These are phyloP conservation scores for Debaryomyces psychrophilus DNA, from an alignment of 1,139 yeast genomes.

Conservation along the genomic window DNA sequence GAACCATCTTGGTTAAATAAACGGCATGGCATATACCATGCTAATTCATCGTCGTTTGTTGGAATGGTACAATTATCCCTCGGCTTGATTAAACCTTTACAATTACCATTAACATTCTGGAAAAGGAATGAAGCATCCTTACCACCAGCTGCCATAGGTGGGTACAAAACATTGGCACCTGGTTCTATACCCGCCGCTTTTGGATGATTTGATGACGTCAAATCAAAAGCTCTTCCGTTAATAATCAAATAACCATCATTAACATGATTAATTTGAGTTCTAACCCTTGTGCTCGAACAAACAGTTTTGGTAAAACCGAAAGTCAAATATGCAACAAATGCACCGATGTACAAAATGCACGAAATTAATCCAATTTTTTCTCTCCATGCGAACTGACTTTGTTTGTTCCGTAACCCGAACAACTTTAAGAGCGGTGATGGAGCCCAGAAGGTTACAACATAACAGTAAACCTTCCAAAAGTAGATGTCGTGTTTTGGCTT, in stretches of 20 bases:
- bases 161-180: conserved; percentile 73
- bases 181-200: conserved; percentile 73
- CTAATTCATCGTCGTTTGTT: conserved; percentile 61
- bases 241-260: conserved; percentile 66
- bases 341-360: conserved; percentile 72
- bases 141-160: conserved; percentile 89
- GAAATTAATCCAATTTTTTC: conserved; percentile 88
- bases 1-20: conserved; percentile 72
- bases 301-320: conserved; percentile 91
- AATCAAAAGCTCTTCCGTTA: conserved; percentile 79
- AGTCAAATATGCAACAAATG: conserved; percentile 80
- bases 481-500: conserved; percentile 43
- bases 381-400: conserved; percentile 94
- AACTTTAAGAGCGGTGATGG: conserved; percentile 72
- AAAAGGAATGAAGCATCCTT: conserved; percentile 85
- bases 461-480: conserved; percentile 83
- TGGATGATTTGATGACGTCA: conserved; percentile 75
- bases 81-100: conserved; percentile 81
- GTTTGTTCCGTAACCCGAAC: conserved; percentile 78
- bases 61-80: conserved; percentile 74
- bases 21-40: conserved; percentile 97
- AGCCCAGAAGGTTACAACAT: conserved; percentile 85
- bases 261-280: conserved; percentile 64
- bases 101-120: conserved; percentile 94
- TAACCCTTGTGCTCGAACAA: conserved; percentile 55